Evolutionary conservation across 2,329 filamentous ascomycete species (phyloP), one percentile per base, ranked within the genome.

Genomic region (Hypomyces rosellus): DNA sequence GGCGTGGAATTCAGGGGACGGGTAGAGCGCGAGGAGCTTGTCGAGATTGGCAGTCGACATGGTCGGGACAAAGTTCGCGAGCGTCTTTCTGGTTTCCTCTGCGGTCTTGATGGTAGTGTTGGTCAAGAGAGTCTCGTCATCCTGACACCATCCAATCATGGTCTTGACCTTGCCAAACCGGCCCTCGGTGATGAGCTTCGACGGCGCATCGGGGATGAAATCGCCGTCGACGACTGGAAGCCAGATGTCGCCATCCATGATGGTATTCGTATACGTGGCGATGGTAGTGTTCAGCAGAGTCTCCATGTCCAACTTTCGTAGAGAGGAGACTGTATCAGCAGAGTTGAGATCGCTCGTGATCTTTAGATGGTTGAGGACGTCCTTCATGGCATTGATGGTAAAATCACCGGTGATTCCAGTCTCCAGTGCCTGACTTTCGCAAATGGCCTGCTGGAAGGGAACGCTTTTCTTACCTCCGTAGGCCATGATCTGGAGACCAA

Each of bases 91-190:
- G 1, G 70, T 73, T 47, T 77, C 67, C 3, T 66, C 51, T 0
- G 64, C 52, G 0, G 68, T 75, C 8, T 61, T 53, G 53, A 76
- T 73, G 38, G 53, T 60, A 3, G 59, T 47, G 54, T 70, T 62
- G 2, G 70, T 74, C 59, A 72, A 75, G 25, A 69, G 60, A 8
- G 70, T 70, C 5, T 73, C 50, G 57, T 78, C 74, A 49, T 72
- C 63, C 30, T 76, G 60, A 38, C 62, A 66, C 73, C 73, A 77
- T 13, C 85, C 84, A 38, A 76, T 69, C 20, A 88, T 74, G 45
- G 85, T 76, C 2, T 81, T 81, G 0, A 87, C 78, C 49, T 80
- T 74, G 52, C 85, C 77, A 56, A 86, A 86, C 12, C 74, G 72
- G 25, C 80, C 81, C 4, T 73, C 64, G 1, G 67, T 65, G 7